phyloP scores from a whole-genome alignment of 306 rosid genomes.

The Vigna unguiculata region DNA sequence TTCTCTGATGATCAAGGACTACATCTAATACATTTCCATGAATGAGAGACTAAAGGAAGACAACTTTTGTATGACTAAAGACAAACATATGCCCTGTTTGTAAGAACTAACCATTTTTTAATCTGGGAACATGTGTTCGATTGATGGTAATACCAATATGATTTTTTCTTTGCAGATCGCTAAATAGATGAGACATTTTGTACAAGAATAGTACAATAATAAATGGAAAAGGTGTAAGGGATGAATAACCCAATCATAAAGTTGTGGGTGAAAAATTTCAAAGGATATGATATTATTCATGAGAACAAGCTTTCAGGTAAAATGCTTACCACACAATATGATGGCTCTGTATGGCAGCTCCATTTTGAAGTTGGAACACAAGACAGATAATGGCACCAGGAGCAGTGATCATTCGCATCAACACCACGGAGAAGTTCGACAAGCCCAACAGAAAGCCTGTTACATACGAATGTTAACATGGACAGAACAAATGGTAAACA shows the following conservation, averaged over 20 bases:
- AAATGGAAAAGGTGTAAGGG: not conserved
- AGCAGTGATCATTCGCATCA: slow-evolving; percentile 90
- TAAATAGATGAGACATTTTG: not conserved
- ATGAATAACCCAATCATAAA: not conserved
- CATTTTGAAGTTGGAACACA: slow-evolving; percentile 97
- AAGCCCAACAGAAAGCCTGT: slow-evolving; percentile 81
- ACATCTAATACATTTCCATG: not conserved
- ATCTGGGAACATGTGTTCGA: not conserved
- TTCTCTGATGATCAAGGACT: not conserved
- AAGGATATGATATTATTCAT: slow-evolving; percentile 26
- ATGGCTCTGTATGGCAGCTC: slow-evolving; percentile 84
- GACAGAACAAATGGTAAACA: not conserved
- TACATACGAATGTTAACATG: slow-evolving; percentile 32
- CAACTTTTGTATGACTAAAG: not conserved
- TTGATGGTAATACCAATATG: not conserved
- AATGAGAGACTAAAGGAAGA: not conserved
- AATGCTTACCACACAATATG: slow-evolving; percentile 71
- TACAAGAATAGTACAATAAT: not conserved
- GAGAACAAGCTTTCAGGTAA: slow-evolving; percentile 28
- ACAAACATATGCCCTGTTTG: not conserved
- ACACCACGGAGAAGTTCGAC: slow-evolving; percentile 73
- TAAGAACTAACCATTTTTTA: not conserved
- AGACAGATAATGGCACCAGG: slow-evolving; percentile 97
- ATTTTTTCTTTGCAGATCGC: not conserved
- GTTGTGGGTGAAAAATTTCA: not conserved